These are phyloP conservation scores for Phytophthora chlamydospora DNA, from an alignment of 352 stramenopile genomes.

Conservation along the genomic window DNA sequence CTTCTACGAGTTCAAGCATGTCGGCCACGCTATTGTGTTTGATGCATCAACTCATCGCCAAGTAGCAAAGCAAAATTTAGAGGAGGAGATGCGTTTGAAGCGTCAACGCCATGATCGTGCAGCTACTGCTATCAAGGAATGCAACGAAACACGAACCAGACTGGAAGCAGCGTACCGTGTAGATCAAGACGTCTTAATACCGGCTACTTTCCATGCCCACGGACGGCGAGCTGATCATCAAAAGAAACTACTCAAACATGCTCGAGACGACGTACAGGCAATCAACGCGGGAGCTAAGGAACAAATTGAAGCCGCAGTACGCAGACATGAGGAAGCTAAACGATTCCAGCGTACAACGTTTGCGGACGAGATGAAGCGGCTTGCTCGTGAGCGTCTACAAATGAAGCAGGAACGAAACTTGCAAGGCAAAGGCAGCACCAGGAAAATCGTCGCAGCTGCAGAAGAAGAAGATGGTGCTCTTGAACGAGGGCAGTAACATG, in stretches of 20 bases:
- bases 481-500: constrained; percentile 16
- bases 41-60: constrained; percentile 22
- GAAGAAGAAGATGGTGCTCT: constrained; percentile 1
- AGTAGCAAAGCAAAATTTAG: constrained; percentile 6
- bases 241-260: constrained; percentile 23
- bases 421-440: constrained; percentile 9
- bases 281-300: constrained; percentile 23
- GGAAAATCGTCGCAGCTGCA: constrained; percentile 23
- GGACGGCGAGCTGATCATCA: constrained; percentile 23
- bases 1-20: constrained; percentile 78
- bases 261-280: constrained; percentile 25
- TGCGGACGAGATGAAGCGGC: constrained; percentile 35
- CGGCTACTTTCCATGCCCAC: constrained; percentile 4
- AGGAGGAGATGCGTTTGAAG: constrained; percentile 25
- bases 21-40: constrained; percentile 54
- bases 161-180: constrained; percentile 39
- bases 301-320: constrained; percentile 18
- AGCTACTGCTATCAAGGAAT: constrained; percentile 40
- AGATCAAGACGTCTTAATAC: constrained; percentile 12
- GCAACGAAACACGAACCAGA: constrained; percentile 42
- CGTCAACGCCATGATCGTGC: constrained; percentile 39
- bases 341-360: constrained; percentile 30
- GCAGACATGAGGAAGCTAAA: constrained; percentile 24
- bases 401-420: constrained; percentile 24
- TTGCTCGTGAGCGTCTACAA: constrained; percentile 30